These are phyloP conservation scores for Cystobasidium ongulense DNA, from an alignment of 768 basidiomycete species.

Conservation along the genomic window DNA sequence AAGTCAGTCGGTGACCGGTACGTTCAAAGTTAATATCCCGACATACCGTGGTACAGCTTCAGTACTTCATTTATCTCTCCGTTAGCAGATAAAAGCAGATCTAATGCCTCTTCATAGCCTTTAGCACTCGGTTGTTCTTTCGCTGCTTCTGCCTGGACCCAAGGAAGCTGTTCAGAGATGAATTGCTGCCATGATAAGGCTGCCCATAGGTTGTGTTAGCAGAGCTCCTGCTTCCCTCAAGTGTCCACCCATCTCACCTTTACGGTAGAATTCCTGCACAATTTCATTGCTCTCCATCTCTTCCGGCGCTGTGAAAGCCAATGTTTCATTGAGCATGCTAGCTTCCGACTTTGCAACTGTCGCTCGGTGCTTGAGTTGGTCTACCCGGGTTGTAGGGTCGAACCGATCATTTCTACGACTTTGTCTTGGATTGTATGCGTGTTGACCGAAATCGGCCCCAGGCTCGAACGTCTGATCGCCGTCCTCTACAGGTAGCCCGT, in stretches of 20 bases:
- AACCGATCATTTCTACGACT: background rate
- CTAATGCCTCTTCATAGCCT: slow-evolving; percentile 11
- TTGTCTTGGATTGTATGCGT: background rate
- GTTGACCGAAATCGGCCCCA: slow-evolving; percentile 4
- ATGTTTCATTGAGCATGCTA: slow-evolving; percentile 35
- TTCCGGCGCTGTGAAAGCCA: slow-evolving; percentile 22
- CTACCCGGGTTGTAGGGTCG: slow-evolving; percentile 25
- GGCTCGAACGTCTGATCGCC: slow-evolving; percentile 38
- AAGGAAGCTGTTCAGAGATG: slow-evolving; percentile 13
- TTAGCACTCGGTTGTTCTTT: background rate
- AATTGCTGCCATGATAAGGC: slow-evolving; percentile 26
- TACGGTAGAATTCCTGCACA: slow-evolving; percentile 37
- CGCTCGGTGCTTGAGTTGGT: slow-evolving; percentile 26
- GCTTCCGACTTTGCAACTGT: slow-evolving; percentile 32
- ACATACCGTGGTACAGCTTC: slow-evolving; percentile 12
- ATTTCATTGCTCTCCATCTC: slow-evolving; percentile 33
- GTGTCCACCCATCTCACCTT: slow-evolving; percentile 2
- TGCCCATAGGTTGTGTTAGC: no score
- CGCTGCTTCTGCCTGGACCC: slow-evolving; percentile 24
- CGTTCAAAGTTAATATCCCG: background rate
- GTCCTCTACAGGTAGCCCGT: slow-evolving; percentile 34
- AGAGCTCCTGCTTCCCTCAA: background rate
- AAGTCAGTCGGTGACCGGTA: background rate
- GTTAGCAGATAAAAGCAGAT: slow-evolving; percentile 6
- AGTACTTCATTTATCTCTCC: slow-evolving; percentile 25